Base-by-base conservation (phyloP, 1,139 yeast species). In the Taphrina confusa region DNA sequence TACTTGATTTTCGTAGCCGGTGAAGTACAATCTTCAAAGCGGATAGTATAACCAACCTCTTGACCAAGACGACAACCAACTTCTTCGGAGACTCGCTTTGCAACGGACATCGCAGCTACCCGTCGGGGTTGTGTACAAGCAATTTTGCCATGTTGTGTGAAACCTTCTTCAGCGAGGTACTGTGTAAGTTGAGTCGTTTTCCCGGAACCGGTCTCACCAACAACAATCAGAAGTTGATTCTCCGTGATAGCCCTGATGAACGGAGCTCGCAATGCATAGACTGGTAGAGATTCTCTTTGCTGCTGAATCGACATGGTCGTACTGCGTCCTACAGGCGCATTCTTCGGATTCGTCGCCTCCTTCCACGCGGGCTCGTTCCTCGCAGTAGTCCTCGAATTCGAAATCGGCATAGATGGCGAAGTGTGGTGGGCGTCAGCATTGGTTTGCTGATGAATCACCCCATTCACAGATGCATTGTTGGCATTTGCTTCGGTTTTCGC, bases 161-260 rank as follows among this genome's bases (percentile, higher is more conserved):
- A 82, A 0, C 97, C 96, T 58, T 84, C 89, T 67, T 90, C 96
- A 65, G 80, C 79, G 18, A 92, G 74, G 68, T 81, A 90, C 70
- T 92, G 97, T 0, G 97, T 82, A 36, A 92, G 73, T 72, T 92
- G 98, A 0, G 98, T 92, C 0, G 97, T 91, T 71, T 92, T 92
- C 66, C 98, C 98, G 0, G 97, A 90, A 22, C 98, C 98, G 0
- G 98, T 92, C 70, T 92, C 97, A 63, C 97, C 97, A 65, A 91
- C 82, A 0, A 92, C 83, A 9, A 92, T 79, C 3, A 83, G 78
- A 25, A 55, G 70, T 58, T 75, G 77, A 61, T 74, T 74, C 61
- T 91, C 97, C 30, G 84, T 72, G 11, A 92, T 83, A 0, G 83
- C 75, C 59, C 79, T 76, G 11, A 92, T 68, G 1, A 92, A 73